Evolutionary conservation across 192 early-diverging fungal genomes (phyloP).

Genomic region (Entomortierella beljakovae): DNA sequence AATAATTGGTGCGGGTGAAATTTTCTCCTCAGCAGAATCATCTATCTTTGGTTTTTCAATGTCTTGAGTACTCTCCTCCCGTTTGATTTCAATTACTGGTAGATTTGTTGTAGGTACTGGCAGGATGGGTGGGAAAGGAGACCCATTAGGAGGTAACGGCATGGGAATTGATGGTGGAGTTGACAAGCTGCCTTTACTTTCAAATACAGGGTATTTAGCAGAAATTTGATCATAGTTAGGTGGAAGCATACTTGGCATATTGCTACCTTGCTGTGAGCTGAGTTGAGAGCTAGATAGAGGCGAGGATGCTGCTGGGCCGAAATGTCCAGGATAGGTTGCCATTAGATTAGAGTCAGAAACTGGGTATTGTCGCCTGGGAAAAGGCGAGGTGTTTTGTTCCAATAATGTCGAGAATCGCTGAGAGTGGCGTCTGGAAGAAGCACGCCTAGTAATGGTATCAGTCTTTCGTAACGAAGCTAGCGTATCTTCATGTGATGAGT

Average conservation of each 20-base stretch:
- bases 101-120: not conserved
- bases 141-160: conserved; percentile 7
- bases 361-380: conserved; percentile 26
- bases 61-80: too few relatives aligned
- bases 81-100: too few relatives aligned
- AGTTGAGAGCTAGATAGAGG: not conserved
- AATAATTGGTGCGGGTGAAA: too few relatives aligned
- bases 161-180: too few relatives aligned
- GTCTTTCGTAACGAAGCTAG: conserved; percentile 40
- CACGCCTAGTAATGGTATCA: conserved; percentile 33
- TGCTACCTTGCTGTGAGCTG: not conserved
- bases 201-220: not conserved
- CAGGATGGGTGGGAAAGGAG: too few relatives aligned
- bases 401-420: conserved; percentile 9
- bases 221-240: conserved; percentile 4
- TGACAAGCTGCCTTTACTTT: conserved; percentile 3
- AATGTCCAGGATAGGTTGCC: conserved; percentile 38
- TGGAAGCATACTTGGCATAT: not conserved
- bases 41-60: too few relatives aligned
- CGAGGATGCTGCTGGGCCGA: conserved; percentile 1
- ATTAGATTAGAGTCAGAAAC: conserved; percentile 17
- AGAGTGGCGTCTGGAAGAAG: conserved; percentile 36
- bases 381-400: conserved; percentile 15
- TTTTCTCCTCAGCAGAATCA: too few relatives aligned
- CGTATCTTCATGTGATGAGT: conserved; percentile 28